phyloP scores from a whole-genome alignment of 2,329 filamentous ascomycete genomes.

The Verticillium nonalfalfae region DNA sequence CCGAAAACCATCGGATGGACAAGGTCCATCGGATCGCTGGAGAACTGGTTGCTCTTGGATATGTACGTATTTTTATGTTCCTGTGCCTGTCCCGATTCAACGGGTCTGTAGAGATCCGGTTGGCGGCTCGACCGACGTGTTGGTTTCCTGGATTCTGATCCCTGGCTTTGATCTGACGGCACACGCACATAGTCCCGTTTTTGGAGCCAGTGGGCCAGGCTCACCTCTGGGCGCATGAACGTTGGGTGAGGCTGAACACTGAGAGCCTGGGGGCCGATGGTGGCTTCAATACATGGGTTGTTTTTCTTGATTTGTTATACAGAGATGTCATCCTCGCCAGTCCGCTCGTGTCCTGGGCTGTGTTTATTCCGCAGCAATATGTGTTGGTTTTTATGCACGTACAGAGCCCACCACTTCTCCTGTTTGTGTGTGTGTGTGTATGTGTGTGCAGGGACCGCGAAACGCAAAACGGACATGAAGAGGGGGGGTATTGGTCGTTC shows the following conservation, averaged over 20 bases:
- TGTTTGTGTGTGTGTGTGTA: neutral
- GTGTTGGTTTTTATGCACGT: neutral
- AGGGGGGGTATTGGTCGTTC: neutral
- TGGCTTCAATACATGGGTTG: neutral
- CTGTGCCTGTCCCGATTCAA: neutral
- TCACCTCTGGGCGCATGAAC: neutral
- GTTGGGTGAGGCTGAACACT: neutral
- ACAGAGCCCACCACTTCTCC: neutral
- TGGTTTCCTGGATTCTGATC: neutral
- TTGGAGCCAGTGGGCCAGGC: neutral
- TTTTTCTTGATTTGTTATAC: neutral
- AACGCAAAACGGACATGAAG: neutral
- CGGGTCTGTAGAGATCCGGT: neutral
- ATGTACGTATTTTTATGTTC: neutral
- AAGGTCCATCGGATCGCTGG: neutral
- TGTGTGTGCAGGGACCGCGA: neutral
- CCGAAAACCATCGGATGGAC: neutral
- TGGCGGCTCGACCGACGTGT: neutral
- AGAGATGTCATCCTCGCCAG: neutral
- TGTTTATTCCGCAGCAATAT: neutral
- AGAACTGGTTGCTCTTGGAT: neutral
- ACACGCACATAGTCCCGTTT: neutral
- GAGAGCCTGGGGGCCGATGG: neutral
- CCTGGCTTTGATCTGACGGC: neutral
- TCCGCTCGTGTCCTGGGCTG: neutral